Evolutionary conservation across 2,329 filamentous ascomycete genomes (phyloP).

Genomic region (Penicillium capsulatum): DNA sequence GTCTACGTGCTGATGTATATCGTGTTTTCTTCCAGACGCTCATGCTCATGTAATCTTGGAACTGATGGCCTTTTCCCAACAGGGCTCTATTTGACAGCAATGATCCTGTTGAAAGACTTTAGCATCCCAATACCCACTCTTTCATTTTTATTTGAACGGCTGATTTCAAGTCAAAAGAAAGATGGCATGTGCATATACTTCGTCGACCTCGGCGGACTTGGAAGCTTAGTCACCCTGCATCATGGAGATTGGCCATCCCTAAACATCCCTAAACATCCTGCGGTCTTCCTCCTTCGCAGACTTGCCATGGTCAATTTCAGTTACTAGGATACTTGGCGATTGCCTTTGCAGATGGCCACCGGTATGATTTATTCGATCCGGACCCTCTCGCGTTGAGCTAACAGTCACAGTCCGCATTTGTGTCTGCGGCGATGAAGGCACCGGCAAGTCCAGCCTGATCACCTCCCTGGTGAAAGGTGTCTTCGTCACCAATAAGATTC

Average conservation of each 20-base stretch:
- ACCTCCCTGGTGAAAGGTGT: constrained; percentile 95
- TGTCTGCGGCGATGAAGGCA: constrained; percentile 92
- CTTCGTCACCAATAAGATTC: constrained; percentile 93
- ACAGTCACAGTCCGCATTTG: constrained; percentile 71
- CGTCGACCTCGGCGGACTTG: no score
- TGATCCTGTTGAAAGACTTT: no score
- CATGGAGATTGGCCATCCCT: not conserved
- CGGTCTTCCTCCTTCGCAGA: not conserved
- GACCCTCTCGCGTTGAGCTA: not conserved
- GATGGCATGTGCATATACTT: no score
- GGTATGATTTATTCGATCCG: constrained; percentile 3
- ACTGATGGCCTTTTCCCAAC: no score
- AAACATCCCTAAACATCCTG: not conserved
- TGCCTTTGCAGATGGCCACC: constrained; percentile 10
- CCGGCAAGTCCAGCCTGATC: constrained; percentile 90
- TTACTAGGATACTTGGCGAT: not conserved
- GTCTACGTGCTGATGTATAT: no score
- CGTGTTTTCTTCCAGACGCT: no score
- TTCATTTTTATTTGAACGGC: no score
- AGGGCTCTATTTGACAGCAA: no score
- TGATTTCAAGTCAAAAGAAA: no score
- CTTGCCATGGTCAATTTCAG: constrained; percentile 6
- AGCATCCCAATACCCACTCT: no score
- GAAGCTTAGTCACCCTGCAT: no score
- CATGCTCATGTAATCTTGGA: no score